Evolutionary conservation across 192 early-diverging fungal genomes (phyloP).

Genomic region (Linnemannia exigua): DNA sequence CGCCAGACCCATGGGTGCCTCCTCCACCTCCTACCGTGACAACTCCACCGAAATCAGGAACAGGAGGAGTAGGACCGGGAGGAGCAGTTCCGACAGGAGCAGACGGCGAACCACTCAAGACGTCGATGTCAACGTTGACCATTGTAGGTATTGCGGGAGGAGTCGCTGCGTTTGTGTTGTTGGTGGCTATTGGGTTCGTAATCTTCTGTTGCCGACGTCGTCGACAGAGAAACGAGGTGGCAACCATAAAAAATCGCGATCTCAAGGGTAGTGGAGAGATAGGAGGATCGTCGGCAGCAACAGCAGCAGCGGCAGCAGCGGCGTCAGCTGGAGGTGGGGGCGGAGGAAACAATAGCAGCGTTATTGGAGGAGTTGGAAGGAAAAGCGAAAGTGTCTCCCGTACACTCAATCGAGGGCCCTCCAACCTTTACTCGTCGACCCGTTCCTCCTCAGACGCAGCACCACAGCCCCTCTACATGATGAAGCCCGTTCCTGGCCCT

Average conservation of each 20-base stretch:
- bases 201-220: neutral
- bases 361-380: neutral
- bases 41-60: too few species aligned
- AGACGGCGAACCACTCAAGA: too few species aligned
- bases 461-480: neutral
- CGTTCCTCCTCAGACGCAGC: neutral
- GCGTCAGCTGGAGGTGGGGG: neutral
- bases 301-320: too few species aligned
- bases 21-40: too few species aligned
- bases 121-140: neutral
- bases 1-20: too few species aligned
- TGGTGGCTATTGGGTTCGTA: neutral
- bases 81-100: too few species aligned
- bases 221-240: neutral
- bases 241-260: too few species aligned
- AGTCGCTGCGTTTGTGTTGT: neutral
- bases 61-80: too few species aligned
- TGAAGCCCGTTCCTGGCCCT: neutral
- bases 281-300: too few species aligned
- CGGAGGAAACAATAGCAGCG: neutral
- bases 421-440: neutral
- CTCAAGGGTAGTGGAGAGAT: too few species aligned
- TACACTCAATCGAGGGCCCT: neutral
- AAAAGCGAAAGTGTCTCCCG: neutral
- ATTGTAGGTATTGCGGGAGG: neutral